Conservation (phyloP, 352 stramenopile species). For the Nothophytophthora sp. region DNA sequence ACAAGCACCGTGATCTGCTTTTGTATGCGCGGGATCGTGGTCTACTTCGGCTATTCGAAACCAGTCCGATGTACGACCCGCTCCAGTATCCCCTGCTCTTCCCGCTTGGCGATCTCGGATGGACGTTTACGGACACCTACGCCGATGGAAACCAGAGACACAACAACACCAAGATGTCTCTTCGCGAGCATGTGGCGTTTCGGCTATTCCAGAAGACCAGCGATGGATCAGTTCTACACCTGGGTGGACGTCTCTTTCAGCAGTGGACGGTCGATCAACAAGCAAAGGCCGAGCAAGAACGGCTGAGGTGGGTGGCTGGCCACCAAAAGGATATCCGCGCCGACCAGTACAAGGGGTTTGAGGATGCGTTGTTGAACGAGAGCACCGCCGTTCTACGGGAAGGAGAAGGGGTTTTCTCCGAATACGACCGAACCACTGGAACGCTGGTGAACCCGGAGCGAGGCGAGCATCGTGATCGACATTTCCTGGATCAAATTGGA, state of each 20-base stretch:
- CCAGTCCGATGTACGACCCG: slow-evolving; percentile 1
- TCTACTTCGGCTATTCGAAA: background rate
- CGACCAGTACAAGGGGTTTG: background rate
- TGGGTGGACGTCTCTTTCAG: slow-evolving; percentile 8
- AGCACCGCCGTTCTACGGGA: background rate
- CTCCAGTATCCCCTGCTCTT: slow-evolving; percentile 4
- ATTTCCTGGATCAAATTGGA: background rate
- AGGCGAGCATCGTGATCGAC: background rate
- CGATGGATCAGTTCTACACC: background rate
- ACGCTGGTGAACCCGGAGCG: too few relatives aligned
- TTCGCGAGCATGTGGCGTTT: slow-evolving; percentile 6
- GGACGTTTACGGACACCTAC: slow-evolving; percentile 4
- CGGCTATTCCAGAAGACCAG: background rate
- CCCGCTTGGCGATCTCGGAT: background rate
- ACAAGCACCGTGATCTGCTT: background rate
- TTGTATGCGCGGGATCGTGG: background rate
- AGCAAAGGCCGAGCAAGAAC: slow-evolving; percentile 6
- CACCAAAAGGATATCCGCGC: slow-evolving; percentile 1
- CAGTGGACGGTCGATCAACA: slow-evolving; percentile 8
- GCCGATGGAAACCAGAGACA: background rate
- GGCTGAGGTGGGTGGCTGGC: background rate
- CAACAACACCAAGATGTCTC: slow-evolving; percentile 1
- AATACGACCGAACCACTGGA: background rate
- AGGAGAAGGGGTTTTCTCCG: too few relatives aligned
- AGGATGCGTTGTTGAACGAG: slow-evolving; percentile 2